A percentile compares a stretch with the other conserved stretches of the same genome.
phyloP scores from a whole-genome alignment of 768 basidiomycete genomes.

The Mrakia frigida region DNA sequence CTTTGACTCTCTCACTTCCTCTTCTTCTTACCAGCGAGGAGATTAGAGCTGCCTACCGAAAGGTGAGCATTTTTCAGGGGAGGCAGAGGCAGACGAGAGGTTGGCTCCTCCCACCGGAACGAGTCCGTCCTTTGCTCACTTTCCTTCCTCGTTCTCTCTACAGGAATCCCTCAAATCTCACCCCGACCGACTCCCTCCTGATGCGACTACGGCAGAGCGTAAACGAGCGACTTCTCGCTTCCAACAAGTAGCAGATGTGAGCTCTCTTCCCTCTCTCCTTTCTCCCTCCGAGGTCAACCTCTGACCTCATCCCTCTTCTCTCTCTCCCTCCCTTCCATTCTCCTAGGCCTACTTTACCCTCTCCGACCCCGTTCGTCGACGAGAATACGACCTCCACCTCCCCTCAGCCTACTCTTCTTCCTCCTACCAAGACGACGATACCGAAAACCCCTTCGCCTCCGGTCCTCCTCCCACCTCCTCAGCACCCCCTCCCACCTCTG shows the following conservation, averaged over 20 bases:
- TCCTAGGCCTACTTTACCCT: slow-evolving; percentile 71
- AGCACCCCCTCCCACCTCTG: slow-evolving; percentile 1
- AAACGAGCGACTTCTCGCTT: slow-evolving; percentile 25
- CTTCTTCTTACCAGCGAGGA: slow-evolving; percentile 18
- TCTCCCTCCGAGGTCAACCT: not conserved
- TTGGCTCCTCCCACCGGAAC: not conserved
- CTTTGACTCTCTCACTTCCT: not conserved
- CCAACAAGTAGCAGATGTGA: slow-evolving; percentile 75
- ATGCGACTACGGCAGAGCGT: slow-evolving; percentile 18
- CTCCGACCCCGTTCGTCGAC: slow-evolving; percentile 58
- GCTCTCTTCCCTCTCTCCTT: not conserved
- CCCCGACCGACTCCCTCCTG: slow-evolving; percentile 66
- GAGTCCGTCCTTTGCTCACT: not conserved
- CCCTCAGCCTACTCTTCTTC: slow-evolving; percentile 35
- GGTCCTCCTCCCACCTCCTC: slow-evolving; percentile 19
- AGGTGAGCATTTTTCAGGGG: not conserved
- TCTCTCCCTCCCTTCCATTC: not conserved
- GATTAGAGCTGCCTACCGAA: slow-evolving; percentile 30
- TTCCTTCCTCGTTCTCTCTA: not conserved
- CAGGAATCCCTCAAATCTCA: slow-evolving; percentile 60
- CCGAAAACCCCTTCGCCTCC: slow-evolving; percentile 6
- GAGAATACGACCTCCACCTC: slow-evolving; percentile 46
- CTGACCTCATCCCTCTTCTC: not conserved
- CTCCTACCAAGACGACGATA: slow-evolving; percentile 37
- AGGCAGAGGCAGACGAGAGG: not conserved